Evolutionary conservation across 768 basidiomycete species (phyloP).

Genomic region (Mycena kentingensis): DNA sequence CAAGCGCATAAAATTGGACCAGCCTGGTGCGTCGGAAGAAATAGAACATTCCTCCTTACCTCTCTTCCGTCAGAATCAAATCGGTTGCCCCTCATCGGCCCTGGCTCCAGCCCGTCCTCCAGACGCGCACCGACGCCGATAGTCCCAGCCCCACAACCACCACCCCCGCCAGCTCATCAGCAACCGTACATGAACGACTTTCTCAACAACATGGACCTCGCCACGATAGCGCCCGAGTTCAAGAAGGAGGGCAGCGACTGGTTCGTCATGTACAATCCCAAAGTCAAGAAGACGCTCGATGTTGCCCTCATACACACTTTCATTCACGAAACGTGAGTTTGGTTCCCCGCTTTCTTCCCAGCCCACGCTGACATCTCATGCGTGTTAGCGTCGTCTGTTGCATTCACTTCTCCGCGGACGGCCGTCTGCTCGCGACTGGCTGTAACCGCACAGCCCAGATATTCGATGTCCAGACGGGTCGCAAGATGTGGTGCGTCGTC

Average conservation of each 20-base stretch:
- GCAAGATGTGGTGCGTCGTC: constrained; percentile 71
- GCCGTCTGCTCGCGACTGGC: constrained; percentile 90
- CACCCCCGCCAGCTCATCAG: constrained; percentile 13
- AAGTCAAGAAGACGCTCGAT: constrained; percentile 76
- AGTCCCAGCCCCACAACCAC: constrained; percentile 8
- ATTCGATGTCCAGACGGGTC: constrained; percentile 87
- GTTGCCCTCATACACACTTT: constrained; percentile 82
- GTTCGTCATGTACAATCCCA: constrained; percentile 87
- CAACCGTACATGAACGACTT: constrained; percentile 25
- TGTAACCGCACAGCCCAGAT: constrained; percentile 97
- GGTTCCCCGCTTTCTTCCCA: background rate
- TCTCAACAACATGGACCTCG: constrained; percentile 39
- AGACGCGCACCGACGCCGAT: constrained; percentile 12
- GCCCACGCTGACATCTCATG: background rate
- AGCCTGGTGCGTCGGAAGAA: constrained; percentile 3
- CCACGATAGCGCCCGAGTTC: constrained; percentile 49
- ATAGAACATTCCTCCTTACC: background rate
- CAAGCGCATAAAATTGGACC: constrained; percentile 19
- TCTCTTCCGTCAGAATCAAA: constrained; percentile 7
- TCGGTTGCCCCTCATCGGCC: constrained; percentile 23
- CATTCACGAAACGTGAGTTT: constrained; percentile 81
- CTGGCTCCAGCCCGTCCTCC: constrained; percentile 20
- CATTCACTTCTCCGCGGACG: constrained; percentile 92
- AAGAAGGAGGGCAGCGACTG: constrained; percentile 83
- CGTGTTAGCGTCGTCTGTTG: constrained; percentile 67